phyloP scores from a whole-genome alignment of 306 rosid genomes.

The Fagus crenata region DNA sequence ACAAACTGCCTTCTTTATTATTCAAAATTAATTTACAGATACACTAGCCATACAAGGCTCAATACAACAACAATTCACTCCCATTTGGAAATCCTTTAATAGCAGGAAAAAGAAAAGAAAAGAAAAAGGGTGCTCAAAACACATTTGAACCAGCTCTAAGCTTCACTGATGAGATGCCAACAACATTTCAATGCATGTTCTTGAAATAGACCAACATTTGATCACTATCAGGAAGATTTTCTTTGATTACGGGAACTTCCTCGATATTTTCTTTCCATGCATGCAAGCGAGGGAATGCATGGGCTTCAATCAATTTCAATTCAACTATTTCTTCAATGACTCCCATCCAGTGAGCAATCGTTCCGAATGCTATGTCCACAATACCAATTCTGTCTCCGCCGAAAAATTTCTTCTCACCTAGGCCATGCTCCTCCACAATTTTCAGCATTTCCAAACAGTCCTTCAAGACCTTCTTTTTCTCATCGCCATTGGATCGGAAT shows the following conservation, averaged over 20 bases:
- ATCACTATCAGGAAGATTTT: conserved; percentile 28
- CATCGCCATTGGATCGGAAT: background rate
- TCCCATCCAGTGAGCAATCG: conserved; percentile 26
- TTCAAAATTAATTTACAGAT: too few relatives aligned
- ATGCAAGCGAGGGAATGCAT: conserved; percentile 25
- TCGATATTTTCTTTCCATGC: conserved; percentile 26
- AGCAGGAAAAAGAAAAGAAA: too few relatives aligned
- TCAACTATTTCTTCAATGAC: conserved; percentile 7
- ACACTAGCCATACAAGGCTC: too few relatives aligned
- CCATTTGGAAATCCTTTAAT: too few relatives aligned
- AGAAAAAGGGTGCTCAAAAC: too few relatives aligned
- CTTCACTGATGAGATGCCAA: background rate
- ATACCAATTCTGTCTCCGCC: conserved; percentile 37
- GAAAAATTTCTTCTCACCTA: conserved; percentile 23
- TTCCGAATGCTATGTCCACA: conserved; percentile 30
- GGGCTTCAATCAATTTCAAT: conserved; percentile 19
- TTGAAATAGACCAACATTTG: background rate
- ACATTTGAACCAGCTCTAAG: too few relatives aligned
- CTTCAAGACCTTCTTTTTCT: conserved; percentile 1
- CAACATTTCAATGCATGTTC: background rate
- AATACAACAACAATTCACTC: too few relatives aligned
- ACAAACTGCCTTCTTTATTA: too few relatives aligned
- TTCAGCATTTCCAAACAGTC: conserved; percentile 15
- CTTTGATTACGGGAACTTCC: conserved; percentile 25
- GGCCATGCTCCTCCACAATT: conserved; percentile 6